Percentiles rank a stretch among this genome's conserved stretches.
These are phyloP conservation scores for Phaeosphaeria sp. DNA, from an alignment of 2,329 filamentous ascomycete genomes.

Conservation along the genomic window DNA sequence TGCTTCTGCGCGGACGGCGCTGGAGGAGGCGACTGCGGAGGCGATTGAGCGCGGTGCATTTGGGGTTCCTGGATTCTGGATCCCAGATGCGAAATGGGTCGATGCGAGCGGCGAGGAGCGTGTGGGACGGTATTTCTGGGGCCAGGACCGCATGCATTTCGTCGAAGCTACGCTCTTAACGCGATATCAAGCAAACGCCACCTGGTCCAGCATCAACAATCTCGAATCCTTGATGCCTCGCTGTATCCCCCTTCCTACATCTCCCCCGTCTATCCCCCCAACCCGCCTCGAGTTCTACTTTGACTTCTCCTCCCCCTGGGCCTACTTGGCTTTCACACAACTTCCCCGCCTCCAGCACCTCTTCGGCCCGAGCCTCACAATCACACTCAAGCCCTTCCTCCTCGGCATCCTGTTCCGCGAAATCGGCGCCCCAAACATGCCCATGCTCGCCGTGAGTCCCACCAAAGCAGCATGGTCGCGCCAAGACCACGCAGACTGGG, in stretches of 20 bases:
- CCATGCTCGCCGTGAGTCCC: conserved; percentile 28
- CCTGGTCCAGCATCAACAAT: conserved; percentile 16
- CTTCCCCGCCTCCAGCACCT: conserved; percentile 31
- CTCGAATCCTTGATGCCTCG: conserved; percentile 34
- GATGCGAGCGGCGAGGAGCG: conserved; percentile 1
- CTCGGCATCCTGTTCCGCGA: conserved; percentile 44
- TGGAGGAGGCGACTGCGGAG: conserved; percentile 34
- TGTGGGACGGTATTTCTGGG: conserved; percentile 41
- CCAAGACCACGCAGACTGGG: conserved; percentile 43
- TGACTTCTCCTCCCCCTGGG: conserved; percentile 45
- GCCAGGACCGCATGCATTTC: conserved; percentile 47
- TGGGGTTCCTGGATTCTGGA: conserved; percentile 45
- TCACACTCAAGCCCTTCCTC: conserved; percentile 42
- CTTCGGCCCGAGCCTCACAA: conserved; percentile 27
- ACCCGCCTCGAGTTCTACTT: conserved; percentile 42
- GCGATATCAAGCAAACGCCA: too few species aligned
- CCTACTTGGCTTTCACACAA: conserved; percentile 43
- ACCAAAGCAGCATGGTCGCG: conserved; percentile 34
- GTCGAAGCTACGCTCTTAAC: conserved; percentile 38
- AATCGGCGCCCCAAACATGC: conserved; percentile 43
- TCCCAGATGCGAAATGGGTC: conserved; percentile 19
- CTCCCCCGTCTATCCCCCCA: conserved; percentile 6
- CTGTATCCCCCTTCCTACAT: conserved; percentile 10
- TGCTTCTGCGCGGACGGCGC: conserved; percentile 24
- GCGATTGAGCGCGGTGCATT: conserved; percentile 43